These are phyloP conservation scores for Euptelea pleiosperma DNA, from an alignment of 164 flowering plant species.

Conservation along the genomic window DNA sequence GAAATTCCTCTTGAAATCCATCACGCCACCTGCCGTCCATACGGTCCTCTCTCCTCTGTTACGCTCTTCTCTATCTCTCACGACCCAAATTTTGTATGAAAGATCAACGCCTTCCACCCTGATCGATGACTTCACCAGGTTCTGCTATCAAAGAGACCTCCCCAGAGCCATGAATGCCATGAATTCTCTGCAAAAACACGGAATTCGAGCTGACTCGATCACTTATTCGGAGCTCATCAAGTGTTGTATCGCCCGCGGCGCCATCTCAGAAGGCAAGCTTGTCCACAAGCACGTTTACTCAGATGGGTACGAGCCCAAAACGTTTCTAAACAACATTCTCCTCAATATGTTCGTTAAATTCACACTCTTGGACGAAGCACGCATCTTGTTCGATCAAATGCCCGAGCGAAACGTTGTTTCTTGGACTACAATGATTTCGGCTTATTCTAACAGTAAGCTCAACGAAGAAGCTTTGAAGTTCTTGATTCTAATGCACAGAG, in stretches of 20 bases:
- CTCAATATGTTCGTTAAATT: slow-evolving; percentile 67
- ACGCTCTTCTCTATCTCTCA: background rate
- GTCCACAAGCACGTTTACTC: slow-evolving; percentile 65
- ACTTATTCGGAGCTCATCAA: slow-evolving; percentile 71
- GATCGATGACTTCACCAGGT: slow-evolving; percentile 45
- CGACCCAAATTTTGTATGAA: background rate
- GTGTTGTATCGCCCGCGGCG: slow-evolving; percentile 52
- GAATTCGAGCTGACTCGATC: slow-evolving; percentile 50
- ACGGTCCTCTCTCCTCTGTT: slow-evolving; percentile 1
- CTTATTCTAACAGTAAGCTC: slow-evolving; percentile 35
- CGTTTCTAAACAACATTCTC: slow-evolving; percentile 54
- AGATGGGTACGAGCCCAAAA: slow-evolving; percentile 45
- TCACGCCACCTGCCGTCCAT: background rate
- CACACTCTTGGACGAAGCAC: slow-evolving; percentile 49
- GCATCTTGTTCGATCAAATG: slow-evolving; percentile 67
- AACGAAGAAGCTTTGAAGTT: slow-evolving; percentile 42
- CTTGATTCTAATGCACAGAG: slow-evolving; percentile 63
- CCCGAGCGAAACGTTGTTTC: slow-evolving; percentile 69
- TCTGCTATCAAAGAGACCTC: slow-evolving; percentile 61
- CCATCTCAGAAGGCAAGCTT: slow-evolving; percentile 43
- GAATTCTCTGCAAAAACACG: slow-evolving; percentile 44
- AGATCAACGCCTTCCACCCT: slow-evolving; percentile 14
- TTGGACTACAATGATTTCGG: slow-evolving; percentile 89
- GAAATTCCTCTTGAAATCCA: slow-evolving; percentile 11
- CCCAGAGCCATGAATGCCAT: slow-evolving; percentile 54